Evolutionary conservation across 2,329 filamentous ascomycete genomes (phyloP).

Genomic region (Fusarium sp.): DNA sequence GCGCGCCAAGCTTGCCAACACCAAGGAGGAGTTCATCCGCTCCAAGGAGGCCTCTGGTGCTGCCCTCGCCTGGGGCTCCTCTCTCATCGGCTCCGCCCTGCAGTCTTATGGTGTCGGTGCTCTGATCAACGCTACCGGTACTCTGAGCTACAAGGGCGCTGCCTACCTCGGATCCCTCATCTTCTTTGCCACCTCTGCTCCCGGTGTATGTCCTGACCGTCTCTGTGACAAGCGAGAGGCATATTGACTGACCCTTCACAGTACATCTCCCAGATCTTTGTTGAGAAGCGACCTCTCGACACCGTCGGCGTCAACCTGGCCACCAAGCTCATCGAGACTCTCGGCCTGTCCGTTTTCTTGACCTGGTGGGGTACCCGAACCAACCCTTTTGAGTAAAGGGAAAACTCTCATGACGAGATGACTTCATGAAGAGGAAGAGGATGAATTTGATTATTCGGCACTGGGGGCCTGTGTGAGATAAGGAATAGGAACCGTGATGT

Average conservation of each 20-base stretch:
- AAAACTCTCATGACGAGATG: conserved; percentile 24
- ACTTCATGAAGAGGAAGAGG: conserved; percentile 16
- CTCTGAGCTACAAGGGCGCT: conserved; percentile 96
- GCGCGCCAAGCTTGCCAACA: conserved; percentile 91
- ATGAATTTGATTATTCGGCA: conserved; percentile 37
- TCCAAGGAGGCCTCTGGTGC: conserved; percentile 93
- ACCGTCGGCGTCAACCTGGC: conserved; percentile 88
- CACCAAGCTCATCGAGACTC: conserved; percentile 91
- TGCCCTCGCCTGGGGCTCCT: conserved; percentile 91
- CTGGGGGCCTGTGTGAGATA: conserved; percentile 38
- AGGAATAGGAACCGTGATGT: conserved; percentile 32
- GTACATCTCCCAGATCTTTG: conserved; percentile 89
- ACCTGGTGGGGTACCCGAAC: conserved; percentile 98
- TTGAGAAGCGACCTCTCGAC: conserved; percentile 93
- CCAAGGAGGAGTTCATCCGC: conserved; percentile 95
- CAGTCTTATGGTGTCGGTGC: conserved; percentile 93
- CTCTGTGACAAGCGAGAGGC: neutral
- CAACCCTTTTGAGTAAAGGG: conserved; percentile 86
- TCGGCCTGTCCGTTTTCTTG: conserved; percentile 91
- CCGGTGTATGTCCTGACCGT: conserved; percentile 73
- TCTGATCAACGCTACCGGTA: conserved; percentile 94
- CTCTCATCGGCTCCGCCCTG: conserved; percentile 88
- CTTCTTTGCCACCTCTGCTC: conserved; percentile 92
- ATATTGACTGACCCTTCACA: conserved; percentile 55
- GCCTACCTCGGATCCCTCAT: conserved; percentile 93